phyloP scores from a whole-genome alignment of 495 filamentous ascomycete species.

The Penicillium goetzii region DNA sequence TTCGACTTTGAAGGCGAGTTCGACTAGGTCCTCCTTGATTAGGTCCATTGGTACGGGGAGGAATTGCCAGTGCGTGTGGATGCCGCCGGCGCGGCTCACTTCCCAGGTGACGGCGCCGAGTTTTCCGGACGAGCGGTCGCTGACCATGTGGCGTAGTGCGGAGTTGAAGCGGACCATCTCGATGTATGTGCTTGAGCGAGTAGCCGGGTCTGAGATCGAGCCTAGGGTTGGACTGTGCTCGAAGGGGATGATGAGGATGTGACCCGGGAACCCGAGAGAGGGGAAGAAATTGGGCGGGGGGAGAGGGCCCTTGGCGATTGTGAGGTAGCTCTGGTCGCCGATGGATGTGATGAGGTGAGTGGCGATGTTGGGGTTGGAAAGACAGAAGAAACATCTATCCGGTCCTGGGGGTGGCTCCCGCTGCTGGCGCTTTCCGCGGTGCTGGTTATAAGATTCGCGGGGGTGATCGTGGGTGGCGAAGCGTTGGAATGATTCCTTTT shows the following conservation, averaged over 20 bases:
- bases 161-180: conserved; percentile 83
- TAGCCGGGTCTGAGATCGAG: conserved; percentile 60
- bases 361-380: conserved; percentile 78
- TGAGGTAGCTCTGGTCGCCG: conserved; percentile 81
- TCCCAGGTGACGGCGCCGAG: conserved; percentile 90
- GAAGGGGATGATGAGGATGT: conserved; percentile 90
- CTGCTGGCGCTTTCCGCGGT: conserved; percentile 55
- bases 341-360: conserved; percentile 89
- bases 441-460: conserved; percentile 8
- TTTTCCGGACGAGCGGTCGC: conserved; percentile 46
- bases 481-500: conserved; percentile 59
- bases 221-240: conserved; percentile 71
- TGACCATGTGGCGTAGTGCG: conserved; percentile 71
- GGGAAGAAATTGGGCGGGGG: conserved; percentile 68
- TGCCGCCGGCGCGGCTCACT: conserved; percentile 73
- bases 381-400: conserved; percentile 89
- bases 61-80: conserved; percentile 95
- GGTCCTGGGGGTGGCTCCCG: conserved; percentile 69
- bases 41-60: conserved; percentile 71
- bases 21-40: conserved; percentile 69
- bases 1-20: conserved; percentile 81
- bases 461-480: conserved; percentile 54
- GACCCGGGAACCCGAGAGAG: conserved; percentile 73
- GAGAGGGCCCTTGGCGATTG: conserved; percentile 89
- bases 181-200: conserved; percentile 56